Base-by-base conservation (phyloP, 495 filamentous ascomycete genomes). In the Penicillium antarcticum region DNA sequence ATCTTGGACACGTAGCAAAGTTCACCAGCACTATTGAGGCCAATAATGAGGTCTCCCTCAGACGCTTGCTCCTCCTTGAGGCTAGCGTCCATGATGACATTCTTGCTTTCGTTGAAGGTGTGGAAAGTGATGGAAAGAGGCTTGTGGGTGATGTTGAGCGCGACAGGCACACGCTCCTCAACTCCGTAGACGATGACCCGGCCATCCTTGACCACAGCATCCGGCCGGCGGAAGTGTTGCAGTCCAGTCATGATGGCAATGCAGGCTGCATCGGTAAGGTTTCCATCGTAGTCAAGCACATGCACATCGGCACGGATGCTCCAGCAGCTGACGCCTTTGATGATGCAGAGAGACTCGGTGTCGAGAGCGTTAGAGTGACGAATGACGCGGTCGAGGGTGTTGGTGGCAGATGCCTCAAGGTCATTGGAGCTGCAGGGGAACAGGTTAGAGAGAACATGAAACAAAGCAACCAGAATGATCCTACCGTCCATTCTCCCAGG, bases 271-370 rank as follows among this genome's bases (percentile, higher is more conserved):
- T 96, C 91, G 12, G 92, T 83, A 19, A 98, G 76, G 53, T 88
- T 88, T 19, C 94, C 94, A 61, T 96, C 92, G 68, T 88, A 88
- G 42, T 88, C 87, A 13, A 96, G 77, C 33, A 97, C 82, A 69
- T 97, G 94, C 2, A 97, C 80, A 60, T 95, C 90, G 5, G 90
- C 91, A 19, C 89, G 87, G 44, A 98, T 78, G 41, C 80, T 82
- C 88, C 94, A 98, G 71, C 87, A 91, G 68, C 92, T 95, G 46
- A 86, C 76, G 12, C 89, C 91, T 19, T 94, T 91, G 18, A 97
- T 70, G 12, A 98, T 88, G 66, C 94, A 98, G 24, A 98, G 81
- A 1, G 91, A 95, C 72, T 98, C 94, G 23, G 91, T 96, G 63
- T 96, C 91, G 19, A 98, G 79, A 9, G 94, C 94, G 53, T 83